A percentile compares a stretch with the other conserved stretches of the same genome.
phyloP scores from a whole-genome alignment of 202 grass and related monocot genomes.

The Miscanthus sacchariflorus region DNA sequence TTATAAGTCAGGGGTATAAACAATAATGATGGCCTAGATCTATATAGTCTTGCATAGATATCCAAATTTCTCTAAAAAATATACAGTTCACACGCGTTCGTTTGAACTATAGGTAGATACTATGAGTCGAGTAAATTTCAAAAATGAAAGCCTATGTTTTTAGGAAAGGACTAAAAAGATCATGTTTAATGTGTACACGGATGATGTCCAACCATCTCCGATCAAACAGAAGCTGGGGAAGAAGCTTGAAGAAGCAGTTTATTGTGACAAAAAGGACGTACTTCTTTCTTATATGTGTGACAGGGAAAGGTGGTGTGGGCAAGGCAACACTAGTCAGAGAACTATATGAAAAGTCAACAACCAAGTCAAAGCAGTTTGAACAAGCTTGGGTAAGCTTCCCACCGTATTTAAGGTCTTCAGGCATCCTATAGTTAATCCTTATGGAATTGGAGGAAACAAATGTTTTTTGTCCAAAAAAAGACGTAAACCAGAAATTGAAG shows the following conservation, averaged over 20 bases:
- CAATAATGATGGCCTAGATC: no score
- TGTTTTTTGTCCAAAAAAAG: not conserved
- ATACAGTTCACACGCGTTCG: no score
- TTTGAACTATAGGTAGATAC: no score
- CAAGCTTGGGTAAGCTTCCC: slow-evolving; percentile 10
- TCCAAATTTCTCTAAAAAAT: no score
- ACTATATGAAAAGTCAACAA: not conserved
- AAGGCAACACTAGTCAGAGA: slow-evolving; percentile 30
- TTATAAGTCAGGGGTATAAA: no score
- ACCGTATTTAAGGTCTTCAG: not conserved
- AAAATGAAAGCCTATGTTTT: not conserved
- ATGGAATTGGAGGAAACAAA: not conserved
- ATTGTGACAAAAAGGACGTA: not conserved
- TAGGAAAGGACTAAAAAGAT: not conserved
- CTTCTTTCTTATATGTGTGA: not conserved
- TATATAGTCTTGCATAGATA: no score
- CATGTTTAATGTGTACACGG: not conserved
- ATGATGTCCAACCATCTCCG: not conserved
- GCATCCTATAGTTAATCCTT: not conserved
- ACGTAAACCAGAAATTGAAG: not conserved
- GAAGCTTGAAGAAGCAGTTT: not conserved
- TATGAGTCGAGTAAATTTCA: not conserved
- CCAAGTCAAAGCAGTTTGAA: not conserved
- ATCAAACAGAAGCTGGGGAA: not conserved
- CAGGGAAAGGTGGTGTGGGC: slow-evolving; percentile 45